Evolutionary conservation across 73 alveolate species (phyloP), one percentile per base, ranked within the genome.

Genomic region (Paramecium biaurelia): DNA sequence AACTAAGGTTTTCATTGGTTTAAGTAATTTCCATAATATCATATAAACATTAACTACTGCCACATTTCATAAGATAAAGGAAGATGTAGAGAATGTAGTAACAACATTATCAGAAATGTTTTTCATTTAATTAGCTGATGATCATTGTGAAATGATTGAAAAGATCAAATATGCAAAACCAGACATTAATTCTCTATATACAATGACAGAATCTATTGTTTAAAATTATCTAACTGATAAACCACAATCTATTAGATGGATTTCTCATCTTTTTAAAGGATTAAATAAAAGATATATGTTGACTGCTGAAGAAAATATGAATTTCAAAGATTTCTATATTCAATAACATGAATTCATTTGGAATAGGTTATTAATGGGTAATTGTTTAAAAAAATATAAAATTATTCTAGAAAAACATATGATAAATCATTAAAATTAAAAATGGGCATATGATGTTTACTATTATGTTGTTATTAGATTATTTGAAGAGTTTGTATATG

Each of bases 231-330:
- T 41, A 12, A 47, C 7, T 14, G 28, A 21, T 18, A 42, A 79
- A 41, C 42, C 45, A 20, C 21, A 24, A 20, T 58, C 57, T 2
- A 47, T 79, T 41, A 43, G 30, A 45, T 79, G 90, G 90, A 79
- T 79, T 43, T 79, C 45, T 2, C 18, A 21, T 41, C 90, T 79
- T 8, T 79, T 79, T 20, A 79, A 34, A 18, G 90, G 90, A 9
- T 20, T 79, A 7, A 79, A 42, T 11, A 79, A 79, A 34, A 38
- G 90, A 43, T 79, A 43, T 47, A 42, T 79, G 72, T 34, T 79
- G 15, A 79, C 90, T 0, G 90, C 90, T 10, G 90, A 79, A 79
- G 90, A 79, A 79, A 79, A 79, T 26, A 79, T 79, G 74, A 79
- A 79, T 79, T 42, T 11, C 24, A 79, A 79, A 11, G 90, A 79